Conservation (phyloP, 257 asterid species). For the Salvia splendens region DNA sequence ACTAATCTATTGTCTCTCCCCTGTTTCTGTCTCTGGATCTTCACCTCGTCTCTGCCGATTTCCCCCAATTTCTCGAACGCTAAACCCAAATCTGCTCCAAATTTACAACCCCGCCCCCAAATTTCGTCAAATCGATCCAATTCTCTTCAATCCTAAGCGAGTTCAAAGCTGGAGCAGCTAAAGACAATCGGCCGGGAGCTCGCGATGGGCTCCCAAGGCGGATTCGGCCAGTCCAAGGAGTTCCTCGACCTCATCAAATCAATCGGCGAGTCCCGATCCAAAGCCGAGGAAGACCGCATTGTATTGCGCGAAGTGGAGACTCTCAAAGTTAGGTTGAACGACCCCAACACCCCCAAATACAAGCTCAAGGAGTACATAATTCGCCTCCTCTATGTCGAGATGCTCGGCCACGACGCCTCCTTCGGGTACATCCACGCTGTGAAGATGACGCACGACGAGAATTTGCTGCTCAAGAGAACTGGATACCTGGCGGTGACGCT, state of each 20-base stretch:
- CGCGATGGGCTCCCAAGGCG: constrained; percentile 96
- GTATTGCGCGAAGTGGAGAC: constrained; percentile 84
- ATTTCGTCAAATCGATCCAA: constrained; percentile 30
- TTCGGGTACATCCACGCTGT: constrained; percentile 97
- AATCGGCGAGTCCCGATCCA: constrained; percentile 96
- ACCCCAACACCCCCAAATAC: constrained; percentile 79
- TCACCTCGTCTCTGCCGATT: constrained; percentile 20
- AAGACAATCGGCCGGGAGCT: constrained; percentile 96
- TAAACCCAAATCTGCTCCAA: constrained; percentile 36
- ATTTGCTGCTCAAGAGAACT: constrained; percentile 66
- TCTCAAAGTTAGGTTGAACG: constrained; percentile 64
- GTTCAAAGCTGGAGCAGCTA: constrained; percentile 79
- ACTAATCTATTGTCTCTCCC: background rate
- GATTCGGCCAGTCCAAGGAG: constrained; percentile 89
- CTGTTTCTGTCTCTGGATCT: constrained; percentile 31
- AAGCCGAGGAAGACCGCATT: constrained; percentile 95
- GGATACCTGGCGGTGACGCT: constrained; percentile 92
- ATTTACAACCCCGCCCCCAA: constrained; percentile 1
- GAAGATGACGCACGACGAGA: constrained; percentile 96
- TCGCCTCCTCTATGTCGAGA: constrained; percentile 83
- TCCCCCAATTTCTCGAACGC: constrained; percentile 34
- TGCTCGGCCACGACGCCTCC: constrained; percentile 96
- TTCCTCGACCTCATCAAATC: constrained; percentile 90
- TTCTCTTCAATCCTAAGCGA: constrained; percentile 13
- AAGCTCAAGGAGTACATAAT: constrained; percentile 87